Evolutionary conservation across 805 yeast genomes (phyloP), one percentile per base, ranked within the genome.

Genomic region (Aciculoconidium aculeatum): DNA sequence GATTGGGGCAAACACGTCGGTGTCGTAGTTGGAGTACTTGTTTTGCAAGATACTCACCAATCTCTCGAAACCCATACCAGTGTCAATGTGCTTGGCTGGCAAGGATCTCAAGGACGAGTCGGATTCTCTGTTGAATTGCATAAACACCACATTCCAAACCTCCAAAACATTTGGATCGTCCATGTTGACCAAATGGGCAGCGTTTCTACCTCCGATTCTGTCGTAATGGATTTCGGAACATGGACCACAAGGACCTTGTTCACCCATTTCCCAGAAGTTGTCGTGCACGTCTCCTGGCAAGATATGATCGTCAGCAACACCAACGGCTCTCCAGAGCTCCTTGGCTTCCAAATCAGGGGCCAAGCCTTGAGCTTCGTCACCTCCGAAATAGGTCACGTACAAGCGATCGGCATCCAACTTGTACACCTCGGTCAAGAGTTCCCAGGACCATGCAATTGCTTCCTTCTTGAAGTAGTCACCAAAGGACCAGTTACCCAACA

Each of bases 251-350:
- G 99, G 99, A 44, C 99, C 99, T 67, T 90, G 97, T 53, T 94
- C 99, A 49, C 99, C 99, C 99, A 92, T 92, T 68, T 92, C 99
- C 99, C 99, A 92, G 62, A 92, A 92, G 65, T 92, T 92, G 58
- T 92, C 99, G 52, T 77, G 67, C 31, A 79, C 83, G 44, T 78
- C 66, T 34, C 99, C 99, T 12, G 96, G 95, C 43, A 92, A 67
- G 45, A 92, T 90, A 55, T 87, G 97, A 54, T 80, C 88, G 44
- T 85, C 95, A 18, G 79, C 71, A 32, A 90, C 94, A 46, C 99
- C 99, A 23, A 81, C 82, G 21, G 70, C 75, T 40, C 67, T 64
- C 99, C 99, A 92, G 39, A 75, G 64, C 47, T 81, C 65, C 56
- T 83, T 83, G 31, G 97, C 96, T 62, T 92, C 98, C 37, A 83